Evolutionary conservation across 2,329 filamentous ascomycete genomes (phyloP).

Genomic region (Myrmaecium sp.): DNA sequence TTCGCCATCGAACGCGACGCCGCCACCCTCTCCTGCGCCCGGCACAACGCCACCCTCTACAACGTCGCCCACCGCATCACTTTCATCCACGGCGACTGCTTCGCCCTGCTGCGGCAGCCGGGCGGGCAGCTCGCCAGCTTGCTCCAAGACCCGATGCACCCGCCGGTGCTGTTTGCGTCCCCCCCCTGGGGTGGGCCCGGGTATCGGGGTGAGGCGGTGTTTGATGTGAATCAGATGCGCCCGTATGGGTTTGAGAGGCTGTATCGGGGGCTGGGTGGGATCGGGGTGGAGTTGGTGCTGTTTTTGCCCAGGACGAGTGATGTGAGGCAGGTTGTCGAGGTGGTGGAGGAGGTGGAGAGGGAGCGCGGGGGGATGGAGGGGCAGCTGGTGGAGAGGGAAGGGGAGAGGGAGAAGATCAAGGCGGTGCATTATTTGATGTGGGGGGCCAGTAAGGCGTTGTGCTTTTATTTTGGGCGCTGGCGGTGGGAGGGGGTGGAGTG

Average conservation of each 20-base stretch:
- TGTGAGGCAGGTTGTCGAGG: slow-evolving; percentile 20
- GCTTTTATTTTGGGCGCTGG: too few relatives aligned
- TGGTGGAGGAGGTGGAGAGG: slow-evolving; percentile 10
- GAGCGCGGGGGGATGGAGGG: slow-evolving; percentile 1
- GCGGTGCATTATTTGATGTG: slow-evolving; percentile 10
- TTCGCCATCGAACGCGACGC: slow-evolving; percentile 79
- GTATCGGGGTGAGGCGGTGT: slow-evolving; percentile 51
- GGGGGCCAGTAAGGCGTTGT: slow-evolving; percentile 5
- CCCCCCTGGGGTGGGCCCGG: slow-evolving; percentile 58
- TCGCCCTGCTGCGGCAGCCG: slow-evolving; percentile 26
- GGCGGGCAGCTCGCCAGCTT: too few relatives aligned
- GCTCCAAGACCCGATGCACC: too few relatives aligned
- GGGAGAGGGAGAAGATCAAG: slow-evolving; percentile 14
- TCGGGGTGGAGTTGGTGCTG: slow-evolving; percentile 43
- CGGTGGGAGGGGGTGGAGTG: too few relatives aligned
- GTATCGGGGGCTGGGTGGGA: slow-evolving; percentile 21
- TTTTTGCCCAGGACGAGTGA: slow-evolving; percentile 54
- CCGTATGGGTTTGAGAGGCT: slow-evolving; percentile 50
- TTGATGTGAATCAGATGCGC: slow-evolving; percentile 72
- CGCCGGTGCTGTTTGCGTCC: slow-evolving; percentile 50
- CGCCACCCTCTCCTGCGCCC: slow-evolving; percentile 69
- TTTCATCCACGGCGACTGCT: slow-evolving; percentile 73
- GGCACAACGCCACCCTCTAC: slow-evolving; percentile 79
- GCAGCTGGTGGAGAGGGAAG: slow-evolving; percentile 5
- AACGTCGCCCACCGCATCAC: slow-evolving; percentile 62